Conservation (phyloP, 371 early-diverging fungal genomes). For the Syncephalastrum racemosum region DNA sequence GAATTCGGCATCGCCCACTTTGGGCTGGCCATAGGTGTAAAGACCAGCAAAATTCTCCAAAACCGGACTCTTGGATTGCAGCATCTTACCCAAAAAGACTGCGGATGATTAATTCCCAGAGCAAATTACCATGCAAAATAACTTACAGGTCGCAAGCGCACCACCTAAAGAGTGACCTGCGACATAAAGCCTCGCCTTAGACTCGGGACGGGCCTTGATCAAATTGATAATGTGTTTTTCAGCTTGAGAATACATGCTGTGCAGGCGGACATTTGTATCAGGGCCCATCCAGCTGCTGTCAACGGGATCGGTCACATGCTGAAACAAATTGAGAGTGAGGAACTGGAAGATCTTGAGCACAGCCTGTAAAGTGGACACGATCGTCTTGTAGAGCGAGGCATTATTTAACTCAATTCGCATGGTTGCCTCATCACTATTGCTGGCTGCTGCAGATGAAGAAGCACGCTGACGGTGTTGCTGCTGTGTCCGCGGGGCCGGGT, state of each 20-base stretch:
- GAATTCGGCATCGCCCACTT: conserved; percentile 51
- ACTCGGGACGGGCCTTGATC: conserved; percentile 7
- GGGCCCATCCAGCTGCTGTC: conserved; percentile 42
- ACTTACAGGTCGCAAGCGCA: conserved; percentile 36
- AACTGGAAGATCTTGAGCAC: conserved; percentile 23
- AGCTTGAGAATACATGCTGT: conserved; percentile 36
- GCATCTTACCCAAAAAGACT: conserved; percentile 59
- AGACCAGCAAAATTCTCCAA: conserved; percentile 50
- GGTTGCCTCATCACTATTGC: neutral
- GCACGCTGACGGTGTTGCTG: neutral
- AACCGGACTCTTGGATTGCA: conserved; percentile 47
- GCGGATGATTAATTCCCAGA: neutral
- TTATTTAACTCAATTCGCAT: conserved; percentile 32
- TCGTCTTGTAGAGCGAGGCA: conserved; percentile 28
- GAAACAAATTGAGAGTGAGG: conserved; percentile 28
- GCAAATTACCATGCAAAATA: neutral
- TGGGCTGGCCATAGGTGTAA: conserved; percentile 57
- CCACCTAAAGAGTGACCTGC: conserved; percentile 46
- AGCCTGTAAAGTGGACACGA: conserved; percentile 32
- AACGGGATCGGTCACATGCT: conserved; percentile 45
- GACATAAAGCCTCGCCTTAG: conserved; percentile 21
- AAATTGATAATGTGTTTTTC: conserved; percentile 30
- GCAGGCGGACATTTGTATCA: conserved; percentile 22
- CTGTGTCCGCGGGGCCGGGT: conserved; percentile 12
- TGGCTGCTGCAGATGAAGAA: neutral